These are phyloP conservation scores for Raffaelea arxii DNA, from an alignment of 2,329 filamentous ascomycete species.

Conservation along the genomic window DNA sequence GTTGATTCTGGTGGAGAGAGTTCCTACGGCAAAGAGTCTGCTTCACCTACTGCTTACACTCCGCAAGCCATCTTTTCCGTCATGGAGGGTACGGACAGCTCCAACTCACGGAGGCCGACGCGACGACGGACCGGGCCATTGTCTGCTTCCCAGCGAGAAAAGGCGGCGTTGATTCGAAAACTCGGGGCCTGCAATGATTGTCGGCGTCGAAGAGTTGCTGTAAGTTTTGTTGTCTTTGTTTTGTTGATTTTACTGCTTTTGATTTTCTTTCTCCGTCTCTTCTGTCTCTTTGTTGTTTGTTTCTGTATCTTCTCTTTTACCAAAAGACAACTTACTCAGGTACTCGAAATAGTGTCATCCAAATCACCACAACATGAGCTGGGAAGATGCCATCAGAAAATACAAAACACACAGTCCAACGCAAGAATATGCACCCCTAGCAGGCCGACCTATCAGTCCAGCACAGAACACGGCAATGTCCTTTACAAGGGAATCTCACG, in stretches of 20 bases:
- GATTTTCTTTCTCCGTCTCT: background rate
- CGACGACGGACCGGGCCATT: constrained; percentile 50
- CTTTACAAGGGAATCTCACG: constrained; percentile 36
- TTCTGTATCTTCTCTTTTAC: background rate
- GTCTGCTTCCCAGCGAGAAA: constrained; percentile 47
- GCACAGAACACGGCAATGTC: constrained; percentile 26
- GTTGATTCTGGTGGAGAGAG: constrained; percentile 37
- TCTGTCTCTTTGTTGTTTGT: background rate
- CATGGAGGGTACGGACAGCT: constrained; percentile 44
- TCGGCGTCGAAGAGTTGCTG: constrained; percentile 45
- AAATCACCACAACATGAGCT: constrained; percentile 50
- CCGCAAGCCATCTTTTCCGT: constrained; percentile 44
- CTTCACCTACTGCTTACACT: constrained; percentile 36
- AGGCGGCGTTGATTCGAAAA: constrained; percentile 50
- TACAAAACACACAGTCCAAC: constrained; percentile 45
- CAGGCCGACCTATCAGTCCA: constrained; percentile 29
- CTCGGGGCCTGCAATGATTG: constrained; percentile 49
- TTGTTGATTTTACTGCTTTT: background rate
- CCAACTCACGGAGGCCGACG: constrained; percentile 43
- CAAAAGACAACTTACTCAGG: background rate
- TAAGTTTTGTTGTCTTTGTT: constrained; percentile 27
- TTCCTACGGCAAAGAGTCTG: constrained; percentile 37
- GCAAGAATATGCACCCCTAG: constrained; percentile 34
- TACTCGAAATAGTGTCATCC: constrained; percentile 39
- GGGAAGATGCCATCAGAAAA: constrained; percentile 47